phyloP scores from a whole-genome alignment of 495 filamentous ascomycete genomes.

The Endocarpon pusillum region DNA sequence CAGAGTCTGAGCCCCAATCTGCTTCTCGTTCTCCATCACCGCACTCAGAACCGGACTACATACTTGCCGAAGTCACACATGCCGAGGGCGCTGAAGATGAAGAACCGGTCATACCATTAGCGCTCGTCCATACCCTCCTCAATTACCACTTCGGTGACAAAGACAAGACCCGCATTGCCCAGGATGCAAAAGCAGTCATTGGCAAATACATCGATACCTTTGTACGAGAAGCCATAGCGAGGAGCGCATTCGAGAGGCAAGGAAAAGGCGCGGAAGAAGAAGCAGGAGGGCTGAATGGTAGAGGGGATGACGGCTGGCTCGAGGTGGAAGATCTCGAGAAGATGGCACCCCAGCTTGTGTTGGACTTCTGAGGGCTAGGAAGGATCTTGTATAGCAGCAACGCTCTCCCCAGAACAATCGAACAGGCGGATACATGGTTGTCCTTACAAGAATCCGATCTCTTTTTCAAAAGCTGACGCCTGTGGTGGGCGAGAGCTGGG shows the following conservation, averaged over 20 bases:
- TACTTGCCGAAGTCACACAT: constrained; percentile 30
- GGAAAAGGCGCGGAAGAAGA: constrained; percentile 18
- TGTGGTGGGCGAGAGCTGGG: too few species aligned
- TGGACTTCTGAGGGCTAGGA: constrained; percentile 68
- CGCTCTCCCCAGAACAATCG: too few species aligned
- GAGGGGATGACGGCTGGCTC: constrained; percentile 5
- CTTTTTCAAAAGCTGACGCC: too few species aligned
- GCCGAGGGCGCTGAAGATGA: constrained; percentile 14
- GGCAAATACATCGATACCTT: constrained; percentile 85
- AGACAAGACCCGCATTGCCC: constrained; percentile 51
- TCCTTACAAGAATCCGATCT: too few species aligned
- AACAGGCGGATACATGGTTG: too few species aligned
- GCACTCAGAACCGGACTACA: constrained; percentile 25
- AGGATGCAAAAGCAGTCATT: constrained; percentile 61
- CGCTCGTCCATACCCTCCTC: constrained; percentile 56
- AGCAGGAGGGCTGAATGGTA: constrained; percentile 9
- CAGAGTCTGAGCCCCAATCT: constrained; percentile 12
- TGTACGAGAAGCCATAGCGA: constrained; percentile 76
- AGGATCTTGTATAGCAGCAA: too few species aligned
- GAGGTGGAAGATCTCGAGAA: constrained; percentile 67
- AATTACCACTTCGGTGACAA: constrained; percentile 61
- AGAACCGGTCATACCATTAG: constrained; percentile 46
- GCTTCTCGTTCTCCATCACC: constrained; percentile 10
- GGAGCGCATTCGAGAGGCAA: constrained; percentile 53
- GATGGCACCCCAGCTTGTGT: constrained; percentile 67